These are phyloP conservation scores for Candida krabiensis DNA, from an alignment of 805 yeast genomes.

Conservation along the genomic window DNA sequence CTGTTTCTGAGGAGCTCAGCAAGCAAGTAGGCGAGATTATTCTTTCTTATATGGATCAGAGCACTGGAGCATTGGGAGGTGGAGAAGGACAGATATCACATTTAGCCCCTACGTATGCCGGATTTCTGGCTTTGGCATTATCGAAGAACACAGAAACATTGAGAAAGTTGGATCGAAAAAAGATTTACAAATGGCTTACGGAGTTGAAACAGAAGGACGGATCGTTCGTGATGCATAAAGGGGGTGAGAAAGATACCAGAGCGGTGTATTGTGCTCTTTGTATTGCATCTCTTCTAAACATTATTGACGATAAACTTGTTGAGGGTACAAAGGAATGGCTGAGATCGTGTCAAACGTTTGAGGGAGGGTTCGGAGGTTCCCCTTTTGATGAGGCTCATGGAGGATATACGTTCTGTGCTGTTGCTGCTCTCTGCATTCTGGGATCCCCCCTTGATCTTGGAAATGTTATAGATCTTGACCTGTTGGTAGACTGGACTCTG, in stretches of 20 bases:
- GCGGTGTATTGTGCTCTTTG: constrained; percentile 86
- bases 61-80: constrained; percentile 78
- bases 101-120: constrained; percentile 82
- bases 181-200: constrained; percentile 64
- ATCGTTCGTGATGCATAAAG: constrained; percentile 68
- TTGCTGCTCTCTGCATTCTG: constrained; percentile 57
- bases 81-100: constrained; percentile 83
- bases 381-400: constrained; percentile 94
- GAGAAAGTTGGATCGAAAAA: constrained; percentile 43
- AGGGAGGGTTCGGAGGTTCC: constrained; percentile 91
- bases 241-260: constrained; percentile 85
- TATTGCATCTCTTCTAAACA: constrained; percentile 62
- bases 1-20: constrained; percentile 14
- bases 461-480: constrained; percentile 40
- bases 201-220: constrained; percentile 67
- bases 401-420: constrained; percentile 91
- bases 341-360: constrained; percentile 76
- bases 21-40: constrained; percentile 31
- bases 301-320: constrained; percentile 60
- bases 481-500: constrained; percentile 64
- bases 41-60: constrained; percentile 28
- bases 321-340: constrained; percentile 61
- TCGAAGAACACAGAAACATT: constrained; percentile 43
- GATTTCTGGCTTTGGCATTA: constrained; percentile 58
- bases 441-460: constrained; percentile 39